Evolutionary conservation across 768 basidiomycete species (phyloP).

Genomic region (Boletus sp.): DNA sequence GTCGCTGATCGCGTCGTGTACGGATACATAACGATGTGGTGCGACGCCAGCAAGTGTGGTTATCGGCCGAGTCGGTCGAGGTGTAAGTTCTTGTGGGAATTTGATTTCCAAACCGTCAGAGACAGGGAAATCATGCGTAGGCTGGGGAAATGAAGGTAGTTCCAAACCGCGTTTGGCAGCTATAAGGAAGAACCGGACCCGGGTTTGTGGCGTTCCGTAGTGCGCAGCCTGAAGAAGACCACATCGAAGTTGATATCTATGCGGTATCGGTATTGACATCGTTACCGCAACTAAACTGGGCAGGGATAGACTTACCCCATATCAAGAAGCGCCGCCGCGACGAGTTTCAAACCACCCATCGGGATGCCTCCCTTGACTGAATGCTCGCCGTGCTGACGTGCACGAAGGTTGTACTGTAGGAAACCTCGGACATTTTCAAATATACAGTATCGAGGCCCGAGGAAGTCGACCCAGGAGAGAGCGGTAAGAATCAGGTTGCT

Average conservation of each 20-base stretch:
- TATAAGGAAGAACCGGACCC: constrained; percentile 49
- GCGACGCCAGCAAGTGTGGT: constrained; percentile 47
- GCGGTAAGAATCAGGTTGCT: constrained; percentile 65
- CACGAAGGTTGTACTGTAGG: constrained; percentile 37
- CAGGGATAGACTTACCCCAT: constrained; percentile 51
- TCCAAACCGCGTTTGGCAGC: constrained; percentile 36
- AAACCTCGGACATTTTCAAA: constrained; percentile 52
- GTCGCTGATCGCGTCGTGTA: constrained; percentile 73
- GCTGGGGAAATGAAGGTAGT: constrained; percentile 40
- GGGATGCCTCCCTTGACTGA: constrained; percentile 59
- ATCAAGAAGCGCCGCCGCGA: constrained; percentile 55
- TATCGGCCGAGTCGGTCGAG: constrained; percentile 49
- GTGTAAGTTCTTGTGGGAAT: constrained; percentile 37
- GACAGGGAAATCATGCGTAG: constrained; percentile 41
- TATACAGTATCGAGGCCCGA: constrained; percentile 41
- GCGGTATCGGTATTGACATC: background rate
- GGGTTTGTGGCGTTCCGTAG: constrained; percentile 44
- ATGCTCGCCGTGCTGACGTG: constrained; percentile 37
- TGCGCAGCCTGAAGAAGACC: constrained; percentile 45
- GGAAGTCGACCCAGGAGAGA: constrained; percentile 42
- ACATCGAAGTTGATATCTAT: constrained; percentile 44
- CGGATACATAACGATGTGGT: constrained; percentile 53
- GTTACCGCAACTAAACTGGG: background rate
- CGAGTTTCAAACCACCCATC: constrained; percentile 73
- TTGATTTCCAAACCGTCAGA: constrained; percentile 48